Evolutionary conservation across 1,284 basidiomycete genomes (phyloP), one percentile per base, ranked within the genome.

Genomic region (Rhodotorula glutinis): DNA sequence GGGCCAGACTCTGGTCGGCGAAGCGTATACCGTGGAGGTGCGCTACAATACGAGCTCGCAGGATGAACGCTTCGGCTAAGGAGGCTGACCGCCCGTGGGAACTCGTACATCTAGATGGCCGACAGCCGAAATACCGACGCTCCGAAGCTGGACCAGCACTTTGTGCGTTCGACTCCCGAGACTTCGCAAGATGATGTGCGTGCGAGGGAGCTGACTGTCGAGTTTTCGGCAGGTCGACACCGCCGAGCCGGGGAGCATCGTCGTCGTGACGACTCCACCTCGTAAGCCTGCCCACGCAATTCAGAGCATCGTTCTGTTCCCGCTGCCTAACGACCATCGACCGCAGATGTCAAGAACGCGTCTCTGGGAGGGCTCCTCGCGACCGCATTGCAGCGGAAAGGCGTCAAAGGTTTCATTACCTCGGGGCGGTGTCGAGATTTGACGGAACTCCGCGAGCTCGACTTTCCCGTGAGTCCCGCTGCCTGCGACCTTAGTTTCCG

Each of bases 321-420:
- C 29, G 47, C 57, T 29, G 16, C 51, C 41, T 43, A n/a, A 51
- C 57, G 17, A 44, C n/a, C 11, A 43, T 44, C n/a, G 33, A 21
- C 11, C 44, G 57, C 77, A 91, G 89, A 86, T 70, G 81, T 83
- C 54, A 90, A 88, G 77, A 92, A 88, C 71, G 91, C 91, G 1
- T 88, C 91, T 0, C 93, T 92, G 89, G 92, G 92, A 13, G 92
- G 92, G 4, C 83, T 95, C 43, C 92, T 95, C 90, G 88, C 90
- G 2, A 88, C 89, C 0, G 88, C 91, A 23, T 91, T 92, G 0
- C 84, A 86, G 75, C 81, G 84, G 19, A 84, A 87, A 52, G 84
- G 83, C 29, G 86, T 86, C 8, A 79, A 82, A 23, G 92, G 90
- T 10, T 89, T 90, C 44, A 82, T 95, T 57, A 87, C 95, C 62